phyloP scores from a whole-genome alignment of 345 rosid species.

The Laguncularia racemosa region DNA sequence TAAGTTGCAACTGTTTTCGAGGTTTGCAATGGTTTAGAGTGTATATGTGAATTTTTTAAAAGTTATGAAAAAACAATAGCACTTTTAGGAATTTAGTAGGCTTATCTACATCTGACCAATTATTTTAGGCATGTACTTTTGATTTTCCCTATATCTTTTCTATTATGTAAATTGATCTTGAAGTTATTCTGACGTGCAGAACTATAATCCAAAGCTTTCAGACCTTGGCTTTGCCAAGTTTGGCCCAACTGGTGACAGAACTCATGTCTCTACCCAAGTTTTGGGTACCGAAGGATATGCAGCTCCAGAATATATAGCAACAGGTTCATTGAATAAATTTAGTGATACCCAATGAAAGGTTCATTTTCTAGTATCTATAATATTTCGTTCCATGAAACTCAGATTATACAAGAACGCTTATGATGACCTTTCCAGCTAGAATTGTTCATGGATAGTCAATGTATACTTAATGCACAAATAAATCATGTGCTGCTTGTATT shows the following conservation, averaged over 20 bases:
- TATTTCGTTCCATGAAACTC: neutral
- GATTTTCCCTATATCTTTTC: too few species aligned
- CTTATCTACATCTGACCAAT: too few species aligned
- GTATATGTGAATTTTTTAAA: too few species aligned
- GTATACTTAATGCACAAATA: too few species aligned
- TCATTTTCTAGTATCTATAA: neutral
- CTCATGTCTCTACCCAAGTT: conserved; percentile 50
- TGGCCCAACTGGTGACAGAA: conserved; percentile 45
- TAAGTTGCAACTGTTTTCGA: too few species aligned
- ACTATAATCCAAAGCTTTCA: conserved; percentile 52
- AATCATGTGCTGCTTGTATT: too few species aligned
- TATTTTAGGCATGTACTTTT: too few species aligned
- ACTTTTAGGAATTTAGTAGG: neutral
- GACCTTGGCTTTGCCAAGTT: conserved; percentile 65
- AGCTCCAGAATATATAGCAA: conserved; percentile 55
- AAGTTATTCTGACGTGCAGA: conserved; percentile 22
- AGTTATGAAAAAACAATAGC: too few species aligned
- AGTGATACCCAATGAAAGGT: neutral
- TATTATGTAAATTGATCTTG: conserved; percentile 2
- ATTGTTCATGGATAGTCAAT: too few species aligned
- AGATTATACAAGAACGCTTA: too few species aligned
- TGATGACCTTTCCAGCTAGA: too few species aligned
- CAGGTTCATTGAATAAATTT: conserved; percentile 21
- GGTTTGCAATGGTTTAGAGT: too few species aligned
- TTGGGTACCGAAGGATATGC: conserved; percentile 59